Evolutionary conservation across 2,329 filamentous ascomycete species (phyloP).

Genomic region (Diatrype stigma): DNA sequence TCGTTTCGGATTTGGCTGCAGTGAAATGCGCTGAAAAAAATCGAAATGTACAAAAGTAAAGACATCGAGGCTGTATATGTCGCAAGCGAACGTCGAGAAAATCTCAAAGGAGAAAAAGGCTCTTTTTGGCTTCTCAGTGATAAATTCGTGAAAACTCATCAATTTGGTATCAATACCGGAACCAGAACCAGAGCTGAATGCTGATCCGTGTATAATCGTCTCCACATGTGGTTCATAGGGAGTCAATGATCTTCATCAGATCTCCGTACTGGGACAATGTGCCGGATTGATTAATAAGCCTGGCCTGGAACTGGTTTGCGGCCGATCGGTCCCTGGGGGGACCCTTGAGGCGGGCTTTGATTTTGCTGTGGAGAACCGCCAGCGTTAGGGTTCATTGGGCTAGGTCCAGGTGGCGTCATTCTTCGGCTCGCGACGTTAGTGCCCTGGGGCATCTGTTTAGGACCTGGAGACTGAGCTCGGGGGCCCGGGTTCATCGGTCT

Average conservation of each 20-base stretch:
- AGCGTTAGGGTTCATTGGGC: conserved; percentile 42
- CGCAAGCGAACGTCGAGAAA: conserved; percentile 33
- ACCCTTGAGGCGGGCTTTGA: conserved; percentile 27
- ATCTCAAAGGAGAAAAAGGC: conserved; percentile 11
- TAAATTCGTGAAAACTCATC: conserved; percentile 26
- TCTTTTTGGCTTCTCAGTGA: conserved; percentile 12
- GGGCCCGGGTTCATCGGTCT: conserved; percentile 28
- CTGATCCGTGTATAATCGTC: conserved; percentile 1
- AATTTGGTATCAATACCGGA: conserved; percentile 12
- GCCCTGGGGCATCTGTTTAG: conserved; percentile 34
- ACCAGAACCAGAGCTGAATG: conserved; percentile 5
- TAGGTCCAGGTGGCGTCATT: conserved; percentile 40
- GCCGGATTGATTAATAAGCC: conserved; percentile 34
- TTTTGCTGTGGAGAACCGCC: conserved; percentile 20
- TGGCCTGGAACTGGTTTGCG: conserved; percentile 56
- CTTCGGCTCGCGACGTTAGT: conserved; percentile 38
- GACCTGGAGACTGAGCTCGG: conserved; percentile 44
- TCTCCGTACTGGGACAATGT: not conserved
- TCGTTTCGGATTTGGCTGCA: not conserved
- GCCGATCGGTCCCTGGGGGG: conserved; percentile 39
- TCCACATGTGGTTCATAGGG: conserved; percentile 1
- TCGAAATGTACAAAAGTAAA: conserved; percentile 4
- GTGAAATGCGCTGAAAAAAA: not conserved
- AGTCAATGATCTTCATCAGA: conserved; percentile 1
- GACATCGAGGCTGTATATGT: conserved; percentile 7